phyloP scores from a whole-genome alignment of 1,284 basidiomycete species.

The Sanghuangporus weigelae region DNA sequence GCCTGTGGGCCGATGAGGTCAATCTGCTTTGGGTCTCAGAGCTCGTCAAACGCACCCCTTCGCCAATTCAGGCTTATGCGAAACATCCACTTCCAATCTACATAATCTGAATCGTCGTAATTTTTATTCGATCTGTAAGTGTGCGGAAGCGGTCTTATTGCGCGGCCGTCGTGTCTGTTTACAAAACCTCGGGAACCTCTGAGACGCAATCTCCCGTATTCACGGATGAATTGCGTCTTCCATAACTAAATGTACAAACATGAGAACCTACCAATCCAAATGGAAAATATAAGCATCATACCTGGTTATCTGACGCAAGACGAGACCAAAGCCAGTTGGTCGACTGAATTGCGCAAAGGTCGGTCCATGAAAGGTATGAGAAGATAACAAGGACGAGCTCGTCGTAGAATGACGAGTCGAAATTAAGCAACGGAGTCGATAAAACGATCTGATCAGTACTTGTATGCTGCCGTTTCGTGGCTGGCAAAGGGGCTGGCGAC shows the following conservation, averaged over 20 bases:
- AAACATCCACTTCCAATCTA: constrained; percentile 82
- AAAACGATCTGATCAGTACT: constrained; percentile 14
- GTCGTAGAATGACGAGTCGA: constrained; percentile 61
- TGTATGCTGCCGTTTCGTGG: constrained; percentile 51
- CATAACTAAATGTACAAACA: constrained; percentile 40
- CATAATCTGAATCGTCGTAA: constrained; percentile 26
- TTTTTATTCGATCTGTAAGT: constrained; percentile 30
- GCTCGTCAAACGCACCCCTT: constrained; percentile 44
- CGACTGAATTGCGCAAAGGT: constrained; percentile 61
- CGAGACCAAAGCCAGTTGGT: constrained; percentile 63
- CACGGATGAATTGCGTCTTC: constrained; percentile 51
- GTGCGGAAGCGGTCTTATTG: constrained; percentile 54
- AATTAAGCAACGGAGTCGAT: constrained; percentile 29
- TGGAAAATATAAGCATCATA: constrained; percentile 29
- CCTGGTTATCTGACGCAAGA: constrained; percentile 54
- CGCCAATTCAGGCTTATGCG: constrained; percentile 76
- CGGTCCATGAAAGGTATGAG: constrained; percentile 57
- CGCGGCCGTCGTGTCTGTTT: constrained; percentile 47
- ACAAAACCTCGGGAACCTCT: constrained; percentile 61
- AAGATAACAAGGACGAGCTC: constrained; percentile 72
- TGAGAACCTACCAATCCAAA: no score
- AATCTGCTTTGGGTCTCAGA: neutral
- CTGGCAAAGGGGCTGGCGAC: constrained; percentile 45
- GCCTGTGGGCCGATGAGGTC: constrained; percentile 33
- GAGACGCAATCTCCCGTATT: constrained; percentile 61